Evolutionary conservation across 176 grass and related monocot genomes (phyloP).

Genomic region (Eragrostis nindensis): DNA sequence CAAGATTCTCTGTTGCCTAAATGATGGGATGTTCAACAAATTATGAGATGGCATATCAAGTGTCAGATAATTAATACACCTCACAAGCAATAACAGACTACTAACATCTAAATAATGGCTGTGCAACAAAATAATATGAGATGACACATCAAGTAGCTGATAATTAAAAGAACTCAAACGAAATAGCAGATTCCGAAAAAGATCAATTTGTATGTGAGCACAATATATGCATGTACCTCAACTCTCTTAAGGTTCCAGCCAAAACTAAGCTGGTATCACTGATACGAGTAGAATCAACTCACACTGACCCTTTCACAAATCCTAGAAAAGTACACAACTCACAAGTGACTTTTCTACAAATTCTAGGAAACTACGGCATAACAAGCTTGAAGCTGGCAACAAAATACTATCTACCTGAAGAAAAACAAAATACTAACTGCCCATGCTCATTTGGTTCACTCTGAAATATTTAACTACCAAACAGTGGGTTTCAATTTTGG

Average conservation of each 20-base stretch:
- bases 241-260: not conserved
- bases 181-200: conserved; percentile 22
- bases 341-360: conserved; percentile 24
- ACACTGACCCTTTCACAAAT: conserved; percentile 23
- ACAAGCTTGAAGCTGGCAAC: conserved; percentile 7
- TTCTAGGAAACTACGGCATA: not conserved
- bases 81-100: conserved; percentile 18
- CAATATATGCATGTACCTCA: not conserved
- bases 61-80: conserved; percentile 25
- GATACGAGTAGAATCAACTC: not conserved
- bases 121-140: conserved; percentile 31
- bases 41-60: conserved; percentile 21
- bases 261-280: not conserved
- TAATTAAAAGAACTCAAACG: conserved; percentile 23
- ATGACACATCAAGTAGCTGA: conserved; percentile 15
- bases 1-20: conserved; percentile 91
- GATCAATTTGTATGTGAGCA: conserved; percentile 29
- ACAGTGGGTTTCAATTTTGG: not conserved
- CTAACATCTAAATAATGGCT: conserved; percentile 45
- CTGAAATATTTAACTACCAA: conserved; percentile 35
- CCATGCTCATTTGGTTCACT: not conserved
- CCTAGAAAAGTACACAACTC: not conserved
- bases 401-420: not conserved
- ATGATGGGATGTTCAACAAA: conserved; percentile 35
- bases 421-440: conserved; percentile 5